Base-by-base conservation (phyloP, 441 rosid species). In the Erodium chrysanthum region DNA sequence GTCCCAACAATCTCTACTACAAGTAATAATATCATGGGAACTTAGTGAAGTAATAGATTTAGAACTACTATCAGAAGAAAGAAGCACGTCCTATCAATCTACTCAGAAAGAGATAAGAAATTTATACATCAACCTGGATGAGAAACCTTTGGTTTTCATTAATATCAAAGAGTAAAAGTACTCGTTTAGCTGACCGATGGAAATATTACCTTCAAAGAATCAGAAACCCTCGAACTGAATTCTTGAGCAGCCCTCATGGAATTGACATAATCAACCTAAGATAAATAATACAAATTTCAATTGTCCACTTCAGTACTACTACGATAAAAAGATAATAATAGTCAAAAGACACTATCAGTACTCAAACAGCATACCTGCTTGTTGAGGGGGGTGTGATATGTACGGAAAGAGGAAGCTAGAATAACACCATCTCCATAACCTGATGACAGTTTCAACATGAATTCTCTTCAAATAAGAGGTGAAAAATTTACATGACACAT, bases 381-480 rank as follows among this genome's bases (percentile, higher is more conserved):
- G 82, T 90, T 88, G 68, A 95, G 93, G 31, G 98, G 99, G 10
- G 90, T 95, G 67, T 95, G 99, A 77, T 92, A 95, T 63, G 98
- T 95, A n/a, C 99, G 98, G 78, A 95, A 95, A 9, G 98, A 92
- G 67, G 99, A 92, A 67, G 98, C 99, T 79, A 68, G 87, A 73
- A 95, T 82, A 44, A 90, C 79, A 71, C 98, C 93, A 64, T 46
- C 79, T 75, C 85, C 91, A 72, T 85, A 92, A 64, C 87, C 99
- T 95, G 83, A 14, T 70, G 72, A 72, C 61, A 40, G 66, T 8
- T 31, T 14, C 71, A 52, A 23, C 50, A 68, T 48, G 25, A 25
- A 25, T 23, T 17, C 20, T 12, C 37, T 50, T 44, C 46, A 67
- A 20, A 33, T 64, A 65, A 63, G 2, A 25, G 25, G 17, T 31